phyloP scores from a whole-genome alignment of 768 basidiomycete genomes.

The Lanmaoa pseudosensibilis region DNA sequence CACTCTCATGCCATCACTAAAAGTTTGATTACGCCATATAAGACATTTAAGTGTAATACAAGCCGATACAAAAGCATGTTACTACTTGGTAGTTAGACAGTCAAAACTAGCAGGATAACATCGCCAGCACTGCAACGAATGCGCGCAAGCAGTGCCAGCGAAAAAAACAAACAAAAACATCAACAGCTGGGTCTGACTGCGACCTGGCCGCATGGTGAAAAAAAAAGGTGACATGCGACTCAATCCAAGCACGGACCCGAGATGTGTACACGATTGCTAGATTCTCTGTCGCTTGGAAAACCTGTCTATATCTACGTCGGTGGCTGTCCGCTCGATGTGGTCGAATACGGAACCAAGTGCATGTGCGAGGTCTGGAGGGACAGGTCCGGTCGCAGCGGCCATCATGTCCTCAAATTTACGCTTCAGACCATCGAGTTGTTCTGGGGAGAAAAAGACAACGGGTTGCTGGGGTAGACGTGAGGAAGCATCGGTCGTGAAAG shows the following conservation, averaged over 20 bases:
- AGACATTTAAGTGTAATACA: slow-evolving; percentile 12
- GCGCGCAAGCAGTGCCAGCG: slow-evolving; percentile 2
- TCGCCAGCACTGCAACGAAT: neutral
- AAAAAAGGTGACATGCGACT: neutral
- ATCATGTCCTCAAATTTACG: slow-evolving; percentile 35
- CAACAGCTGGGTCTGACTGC: neutral
- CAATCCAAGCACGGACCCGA: no score
- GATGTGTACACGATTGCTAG: slow-evolving; percentile 5
- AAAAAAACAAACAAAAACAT: neutral
- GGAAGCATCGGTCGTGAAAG: neutral
- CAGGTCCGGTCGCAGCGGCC: slow-evolving; percentile 30
- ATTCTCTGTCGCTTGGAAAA: slow-evolving; percentile 28
- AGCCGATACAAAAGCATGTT: slow-evolving; percentile 15
- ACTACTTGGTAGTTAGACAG: slow-evolving; percentile 1
- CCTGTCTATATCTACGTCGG: slow-evolving; percentile 27
- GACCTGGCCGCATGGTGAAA: neutral
- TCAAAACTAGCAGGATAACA: slow-evolving; percentile 2
- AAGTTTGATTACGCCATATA: slow-evolving; percentile 9
- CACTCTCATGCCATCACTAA: neutral
- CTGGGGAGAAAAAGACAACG: slow-evolving; percentile 33
- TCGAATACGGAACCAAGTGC: slow-evolving; percentile 35
- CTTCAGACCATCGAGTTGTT: slow-evolving; percentile 31
- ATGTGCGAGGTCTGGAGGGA: slow-evolving; percentile 33
- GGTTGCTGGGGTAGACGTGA: slow-evolving; percentile 12
- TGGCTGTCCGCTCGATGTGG: slow-evolving; percentile 33